Evolutionary conservation across 2,329 filamentous ascomycete genomes (phyloP), one percentile per base, ranked within the genome.

Genomic region (Peltaster fructicola): DNA sequence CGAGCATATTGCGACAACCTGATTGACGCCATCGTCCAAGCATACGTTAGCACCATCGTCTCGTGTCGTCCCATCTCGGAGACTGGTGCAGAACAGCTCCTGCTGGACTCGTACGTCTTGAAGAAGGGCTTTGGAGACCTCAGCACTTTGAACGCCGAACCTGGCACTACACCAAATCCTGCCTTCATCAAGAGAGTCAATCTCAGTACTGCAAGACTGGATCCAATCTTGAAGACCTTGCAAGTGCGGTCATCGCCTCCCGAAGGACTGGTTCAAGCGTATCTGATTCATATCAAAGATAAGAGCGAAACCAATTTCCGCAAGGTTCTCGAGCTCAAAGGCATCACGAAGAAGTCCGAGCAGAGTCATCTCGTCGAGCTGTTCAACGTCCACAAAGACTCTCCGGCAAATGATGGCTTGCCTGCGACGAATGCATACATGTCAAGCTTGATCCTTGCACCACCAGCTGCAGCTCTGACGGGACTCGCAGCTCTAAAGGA

Each of bases 31-130:
- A 57, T 95, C 34, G 76, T 78, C 9, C 76, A 64, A 29, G 65
- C 71, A 1, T 95, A 88, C 47, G 68, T 93, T 36, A 59, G 63
- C 34, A 91, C 77, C 44, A 75, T 95, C 30, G 80, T 90, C 20
- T 77, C 80, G 44, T 92, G 82, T 52, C 73, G 73, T 37, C 88
- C 88, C 1, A 76, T 98, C 23, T 85, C 81, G 4, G 88, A 95
- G 53, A 79, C 82, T 27, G 88, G 84, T 8, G 88, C 88, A 7
- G 85, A 98, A 51, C 88, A 92, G 69, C 93, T 98, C 82, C 63
- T 95, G 11, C 68, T 98, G 4, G 88, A 98, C 52, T 84, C 85
- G 35, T 95, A 95, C 44, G 78, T 79, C 6, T 59, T 92, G 12
- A 84, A 80, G 30, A 82, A 85, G 43, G 69, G 70, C 1, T 72